Conservation (phyloP, 768 basidiomycete genomes). For the Melanogaster broomeanus region DNA sequence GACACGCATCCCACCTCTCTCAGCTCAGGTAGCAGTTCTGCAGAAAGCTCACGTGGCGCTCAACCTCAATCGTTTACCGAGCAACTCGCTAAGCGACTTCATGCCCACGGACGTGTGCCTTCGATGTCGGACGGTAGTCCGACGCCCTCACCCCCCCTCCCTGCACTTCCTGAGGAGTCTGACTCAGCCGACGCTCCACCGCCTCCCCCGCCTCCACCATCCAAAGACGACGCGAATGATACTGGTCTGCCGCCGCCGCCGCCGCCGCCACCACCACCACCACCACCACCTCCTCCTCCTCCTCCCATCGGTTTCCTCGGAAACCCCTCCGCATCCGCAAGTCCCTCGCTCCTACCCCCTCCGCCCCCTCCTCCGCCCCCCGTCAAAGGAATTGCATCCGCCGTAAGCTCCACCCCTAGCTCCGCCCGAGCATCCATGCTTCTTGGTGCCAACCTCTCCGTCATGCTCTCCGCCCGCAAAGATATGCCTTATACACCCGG, state of each 20-base stretch:
- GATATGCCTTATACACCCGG: slow-evolving; percentile 82
- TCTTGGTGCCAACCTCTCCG: slow-evolving; percentile 56
- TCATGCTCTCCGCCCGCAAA: slow-evolving; percentile 68
- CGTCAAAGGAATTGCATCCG: slow-evolving; percentile 32
- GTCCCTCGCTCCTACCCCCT: slow-evolving; percentile 29
- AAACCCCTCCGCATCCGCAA: slow-evolving; percentile 22
- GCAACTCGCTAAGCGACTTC: slow-evolving; percentile 59
- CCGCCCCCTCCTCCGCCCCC: slow-evolving; percentile 38
- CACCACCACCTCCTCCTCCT: slow-evolving; percentile 41
- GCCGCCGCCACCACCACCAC: slow-evolving; percentile 29
- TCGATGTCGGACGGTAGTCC: slow-evolving; percentile 41
- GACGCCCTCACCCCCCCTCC: slow-evolving; percentile 30
- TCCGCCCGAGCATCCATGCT: slow-evolving; percentile 64
- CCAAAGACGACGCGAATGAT: slow-evolving; percentile 15
- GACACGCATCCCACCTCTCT: slow-evolving; percentile 60
- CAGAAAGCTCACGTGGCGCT: slow-evolving; percentile 33
- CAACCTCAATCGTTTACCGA: slow-evolving; percentile 58
- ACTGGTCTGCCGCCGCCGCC: slow-evolving; percentile 33
- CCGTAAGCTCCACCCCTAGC: slow-evolving; percentile 38
- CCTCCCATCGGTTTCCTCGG: slow-evolving; percentile 37
- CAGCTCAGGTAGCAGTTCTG: slow-evolving; percentile 44
- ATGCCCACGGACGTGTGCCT: slow-evolving; percentile 46
- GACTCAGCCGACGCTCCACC: slow-evolving; percentile 26
- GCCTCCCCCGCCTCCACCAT: slow-evolving; percentile 19
- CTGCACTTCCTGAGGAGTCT: slow-evolving; percentile 44